Base-by-base conservation (phyloP, 345 rosid genomes). In the Dovyalis caffra region DNA sequence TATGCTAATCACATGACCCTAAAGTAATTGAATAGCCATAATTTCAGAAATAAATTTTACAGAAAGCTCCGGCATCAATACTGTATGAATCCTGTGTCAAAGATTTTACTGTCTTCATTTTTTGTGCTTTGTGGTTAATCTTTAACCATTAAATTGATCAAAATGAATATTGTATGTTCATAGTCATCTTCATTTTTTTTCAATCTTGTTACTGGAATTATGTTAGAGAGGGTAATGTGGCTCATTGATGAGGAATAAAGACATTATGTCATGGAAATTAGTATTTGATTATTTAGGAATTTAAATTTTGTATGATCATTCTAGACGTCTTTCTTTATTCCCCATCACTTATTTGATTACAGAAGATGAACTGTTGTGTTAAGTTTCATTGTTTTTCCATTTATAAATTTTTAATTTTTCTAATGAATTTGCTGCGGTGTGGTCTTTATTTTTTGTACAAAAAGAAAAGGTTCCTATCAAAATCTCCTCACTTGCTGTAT, bases 171-270 rank as follows among this genome's bases (percentile, higher is more conserved):
- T 37, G n/a, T 57, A 18, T 53, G 25, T 53, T 18, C 31, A 5
- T 74, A 5, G 11, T 25, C 62, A 49, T 25, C 4, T 74, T 15
- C 63, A n/a, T 51, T 31, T 40, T 56, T 66, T 57, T n/a, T 26
- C 35, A 25, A 35, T 37, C 49, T 56, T 47, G 11, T 60, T 60
- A 40, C 28, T n/a, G 71, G 53, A 57, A 65, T 31, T 71, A 64
- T 73, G 64, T 74, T 33, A 14, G 74, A 77, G 72, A 28, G 60
- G 72, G 60, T n/a, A 33, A 26, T 67, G 51, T 40, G 51, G 76
- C 60, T 64, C 34, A 68, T 76, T 29, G 26, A 43, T 81, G 51
- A n/a, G n/a, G 56, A 49, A 20, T 49, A 49, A 18, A 49, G 56
- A 49, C 9, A 18, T 0, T 1, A n/a, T 18, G 5, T n/a, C 56